A percentile compares a stretch with the other conserved stretches of the same genome.
Conservation (phyloP, 2,329 filamentous ascomycete species). For the Hypoxylon sp. region DNA sequence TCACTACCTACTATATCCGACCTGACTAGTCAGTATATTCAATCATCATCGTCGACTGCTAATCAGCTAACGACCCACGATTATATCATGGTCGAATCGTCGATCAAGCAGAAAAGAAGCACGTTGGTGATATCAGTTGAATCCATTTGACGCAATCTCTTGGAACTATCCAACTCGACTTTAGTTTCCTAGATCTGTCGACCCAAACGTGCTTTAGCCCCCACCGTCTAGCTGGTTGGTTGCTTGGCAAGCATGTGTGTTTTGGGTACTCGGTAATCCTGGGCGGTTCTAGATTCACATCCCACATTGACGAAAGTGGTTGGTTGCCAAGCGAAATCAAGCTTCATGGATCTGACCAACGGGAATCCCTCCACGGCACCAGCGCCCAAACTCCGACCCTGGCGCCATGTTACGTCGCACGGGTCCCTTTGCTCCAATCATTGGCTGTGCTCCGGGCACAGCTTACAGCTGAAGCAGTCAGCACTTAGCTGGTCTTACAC, state of each 20-base stretch:
- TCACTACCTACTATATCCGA: too few relatives aligned
- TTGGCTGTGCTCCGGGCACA: slow-evolving; percentile 1
- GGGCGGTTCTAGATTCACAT: slow-evolving; percentile 38
- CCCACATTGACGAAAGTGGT: slow-evolving; percentile 18
- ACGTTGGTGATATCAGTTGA: slow-evolving; percentile 27
- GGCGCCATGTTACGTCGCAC: slow-evolving; percentile 17
- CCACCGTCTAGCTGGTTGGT: slow-evolving; percentile 15
- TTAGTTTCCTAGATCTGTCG: not conserved
- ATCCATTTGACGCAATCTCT: slow-evolving; percentile 24
- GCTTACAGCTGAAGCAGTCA: slow-evolving; percentile 11
- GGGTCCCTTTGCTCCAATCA: slow-evolving; percentile 11
- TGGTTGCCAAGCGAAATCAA: slow-evolving; percentile 45
- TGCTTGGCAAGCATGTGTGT: slow-evolving; percentile 29
- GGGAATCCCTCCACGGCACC: slow-evolving; percentile 26
- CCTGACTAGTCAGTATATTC: too few relatives aligned
- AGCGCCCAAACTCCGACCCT: not conserved
- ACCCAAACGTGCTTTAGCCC: slow-evolving; percentile 20
- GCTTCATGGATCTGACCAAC: slow-evolving; percentile 39
- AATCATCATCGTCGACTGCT: slow-evolving; percentile 7
- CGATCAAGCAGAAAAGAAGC: slow-evolving; percentile 29
- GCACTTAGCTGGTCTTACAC: not conserved
- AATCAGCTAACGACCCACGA: slow-evolving; percentile 9
- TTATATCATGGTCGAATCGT: slow-evolving; percentile 34
- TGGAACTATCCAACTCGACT: not conserved
- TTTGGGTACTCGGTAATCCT: slow-evolving; percentile 23